Evolutionary conservation across 2,329 filamentous ascomycete species (phyloP).

Genomic region (Aspergillus sp.): DNA sequence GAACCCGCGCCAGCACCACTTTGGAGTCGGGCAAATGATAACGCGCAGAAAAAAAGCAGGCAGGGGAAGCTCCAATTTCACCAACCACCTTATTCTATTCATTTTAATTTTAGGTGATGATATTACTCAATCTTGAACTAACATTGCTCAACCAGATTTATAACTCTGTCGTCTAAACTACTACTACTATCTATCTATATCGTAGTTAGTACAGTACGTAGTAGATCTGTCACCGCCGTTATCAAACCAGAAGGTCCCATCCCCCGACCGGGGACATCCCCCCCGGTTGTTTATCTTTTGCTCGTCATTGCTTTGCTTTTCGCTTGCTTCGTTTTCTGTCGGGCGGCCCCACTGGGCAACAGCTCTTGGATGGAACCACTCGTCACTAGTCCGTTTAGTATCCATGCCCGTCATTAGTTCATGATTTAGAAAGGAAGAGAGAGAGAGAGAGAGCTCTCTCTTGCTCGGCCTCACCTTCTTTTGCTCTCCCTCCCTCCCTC

Average conservation of each 20-base stretch:
- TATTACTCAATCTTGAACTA: not conserved
- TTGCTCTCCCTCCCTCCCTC: not conserved
- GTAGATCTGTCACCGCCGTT: not conserved
- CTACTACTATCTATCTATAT: too few species aligned
- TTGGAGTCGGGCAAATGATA: constrained; percentile 18
- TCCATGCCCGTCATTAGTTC: not conserved
- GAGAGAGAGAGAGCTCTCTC: not conserved
- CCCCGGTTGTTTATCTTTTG: not conserved
- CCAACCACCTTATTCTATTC: not conserved
- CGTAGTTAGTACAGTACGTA: not conserved
- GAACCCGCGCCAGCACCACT: not conserved
- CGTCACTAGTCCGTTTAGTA: not conserved
- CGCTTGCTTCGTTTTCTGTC: not conserved
- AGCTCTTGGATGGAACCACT: not conserved
- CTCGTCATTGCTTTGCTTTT: not conserved
- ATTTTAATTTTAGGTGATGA: not conserved
- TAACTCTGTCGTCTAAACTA: too few species aligned
- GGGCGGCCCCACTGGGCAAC: not conserved
- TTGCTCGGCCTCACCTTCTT: not conserved
- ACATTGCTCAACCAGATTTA: not conserved
- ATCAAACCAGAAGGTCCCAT: not conserved
- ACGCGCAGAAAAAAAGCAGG: constrained; percentile 11
- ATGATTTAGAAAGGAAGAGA: too few species aligned
- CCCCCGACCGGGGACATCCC: not conserved
- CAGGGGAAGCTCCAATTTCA: not conserved